Evolutionary conservation across 1,139 yeast species (phyloP), one percentile per base, ranked within the genome.

Genomic region (Candida sp.): DNA sequence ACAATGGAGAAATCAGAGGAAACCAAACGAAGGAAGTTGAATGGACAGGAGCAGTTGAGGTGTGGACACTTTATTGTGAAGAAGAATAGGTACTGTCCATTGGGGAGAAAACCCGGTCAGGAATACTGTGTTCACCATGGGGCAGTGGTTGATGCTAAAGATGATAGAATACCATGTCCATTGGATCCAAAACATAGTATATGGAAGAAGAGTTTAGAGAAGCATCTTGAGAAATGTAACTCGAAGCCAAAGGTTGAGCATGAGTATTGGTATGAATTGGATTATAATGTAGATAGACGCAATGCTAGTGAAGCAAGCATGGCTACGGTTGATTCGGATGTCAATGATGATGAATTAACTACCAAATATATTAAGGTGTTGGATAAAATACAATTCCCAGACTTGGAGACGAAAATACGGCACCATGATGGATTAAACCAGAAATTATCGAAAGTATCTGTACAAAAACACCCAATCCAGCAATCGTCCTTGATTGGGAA

Each of bases 401-500:
- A 57, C 2, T 45, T 60, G 33, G 54, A 45, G 12, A 38, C 45
- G 5, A 45, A 44, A 15, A 43, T 53, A 2, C 41, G 50, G 7
- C 46, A 47, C 8, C 78, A 73, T 43, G 35, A 51, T 0, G 77
- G 75, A 2, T 57, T 73, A 21, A 48, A 58, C 9, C 34, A 44
- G 6, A 51, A 87, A 52, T 58, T 79, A 48, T 60, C 63, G 1
- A 76, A 78, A 49, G 62, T 82, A 35, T 70, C 70, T 29, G 81
- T 82, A 57, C 79, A 75, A 49, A 89, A 88, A 55, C 97, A 90
- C 63, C 86, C 93, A 0, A 60, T 75, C 2, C 97, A 90, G 58
- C 97, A 90, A 58, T 76, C 91, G 0, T 86, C 95, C 3, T 62
- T 90, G 45, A 84, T 87, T 21, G 91, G 89, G 4, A 87, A 87